Base-by-base conservation (phyloP, 257 asterid species). In the Fraxinus quadrangulata region DNA sequence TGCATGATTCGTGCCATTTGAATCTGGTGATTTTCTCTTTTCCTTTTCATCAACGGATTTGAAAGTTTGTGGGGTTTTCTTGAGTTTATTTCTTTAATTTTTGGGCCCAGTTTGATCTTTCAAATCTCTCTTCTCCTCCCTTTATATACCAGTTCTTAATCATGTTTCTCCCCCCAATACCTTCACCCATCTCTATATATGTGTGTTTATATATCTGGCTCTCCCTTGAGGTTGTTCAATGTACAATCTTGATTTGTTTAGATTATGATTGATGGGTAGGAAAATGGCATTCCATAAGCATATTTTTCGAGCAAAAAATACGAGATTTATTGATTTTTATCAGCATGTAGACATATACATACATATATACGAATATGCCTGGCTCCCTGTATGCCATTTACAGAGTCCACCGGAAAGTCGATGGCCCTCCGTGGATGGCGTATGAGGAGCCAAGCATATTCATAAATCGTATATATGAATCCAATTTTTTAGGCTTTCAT, bases 351-450 rank as follows among this genome's bases (percentile, higher is more conserved):
- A 17, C 23, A 51, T 3, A 23, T n/a, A 47, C 36, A 78, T 54
- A 70, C 39, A 78, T 24, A 79, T 10, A 66, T 76, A 79, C 65
- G 76, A 77, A 89, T 92, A 92, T 94, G 98, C 98, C 98, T 94
- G 98, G 98, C 98, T 94, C 98, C 98, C 98, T 94, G 98, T 94
- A 94, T 94, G 98, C 98, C 98, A 92, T 89, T 87, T 89, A 90
- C 86, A 85, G 91, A 90, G 94, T 86, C 86, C 97, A 91, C 74
- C 92, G 93, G 78, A 75, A 65, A 78, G 31, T 83, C 93, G 91
- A 81, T 90, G 93, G 88, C 88, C 81, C 88, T 92, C 89, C 89
- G 90, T 86, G 91, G 87, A 94, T 94, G 98, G 98, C 98, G 98
- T 94, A 94, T 91, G 98, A 94, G 98, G 98, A 94, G 98, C 97